These are phyloP conservation scores for Saccharomycopsis phalli DNA, from an alignment of 1,139 yeast genomes.

Conservation along the genomic window DNA sequence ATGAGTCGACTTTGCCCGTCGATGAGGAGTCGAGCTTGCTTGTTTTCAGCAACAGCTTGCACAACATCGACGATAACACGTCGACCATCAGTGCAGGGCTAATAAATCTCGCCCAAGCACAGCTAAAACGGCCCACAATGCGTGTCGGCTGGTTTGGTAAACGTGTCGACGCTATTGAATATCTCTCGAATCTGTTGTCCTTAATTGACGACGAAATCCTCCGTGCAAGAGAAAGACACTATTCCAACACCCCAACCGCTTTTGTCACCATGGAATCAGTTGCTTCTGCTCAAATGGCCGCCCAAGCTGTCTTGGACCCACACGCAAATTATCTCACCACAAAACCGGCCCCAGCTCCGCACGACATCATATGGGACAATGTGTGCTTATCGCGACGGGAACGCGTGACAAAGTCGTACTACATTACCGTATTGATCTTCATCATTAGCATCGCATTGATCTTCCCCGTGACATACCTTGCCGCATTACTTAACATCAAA, in stretches of 20 bases:
- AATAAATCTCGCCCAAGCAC: constrained; percentile 22
- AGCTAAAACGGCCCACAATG: constrained; percentile 41
- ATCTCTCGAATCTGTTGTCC: constrained; percentile 48
- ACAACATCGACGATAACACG: constrained; percentile 17
- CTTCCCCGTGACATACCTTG: constrained; percentile 64
- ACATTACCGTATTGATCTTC: constrained; percentile 57
- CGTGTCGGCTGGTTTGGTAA: constrained; percentile 50
- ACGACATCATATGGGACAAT: constrained; percentile 77
- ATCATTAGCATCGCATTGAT: constrained; percentile 58
- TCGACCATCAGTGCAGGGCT: constrained; percentile 21
- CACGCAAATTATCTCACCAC: constrained; percentile 65
- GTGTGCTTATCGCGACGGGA: constrained; percentile 50
- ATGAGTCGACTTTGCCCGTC: constrained; percentile 1
- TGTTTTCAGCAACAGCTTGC: constrained; percentile 11
- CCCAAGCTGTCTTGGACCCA: constrained; percentile 82
- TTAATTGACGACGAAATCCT: constrained; percentile 53
- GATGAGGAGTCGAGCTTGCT: constrained; percentile 11
- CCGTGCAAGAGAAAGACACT: constrained; percentile 50
- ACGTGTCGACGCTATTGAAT: constrained; percentile 55
- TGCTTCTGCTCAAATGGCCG: constrained; percentile 82
- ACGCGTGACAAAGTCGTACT: constrained; percentile 48
- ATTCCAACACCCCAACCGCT: constrained; percentile 48
- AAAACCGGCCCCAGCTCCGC: constrained; percentile 78
- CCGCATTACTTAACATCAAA: constrained; percentile 61
- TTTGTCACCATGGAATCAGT: constrained; percentile 81